Evolutionary conservation across 2,329 filamentous ascomycete genomes (phyloP).

Genomic region (Ceratocystis diversiconidia): DNA sequence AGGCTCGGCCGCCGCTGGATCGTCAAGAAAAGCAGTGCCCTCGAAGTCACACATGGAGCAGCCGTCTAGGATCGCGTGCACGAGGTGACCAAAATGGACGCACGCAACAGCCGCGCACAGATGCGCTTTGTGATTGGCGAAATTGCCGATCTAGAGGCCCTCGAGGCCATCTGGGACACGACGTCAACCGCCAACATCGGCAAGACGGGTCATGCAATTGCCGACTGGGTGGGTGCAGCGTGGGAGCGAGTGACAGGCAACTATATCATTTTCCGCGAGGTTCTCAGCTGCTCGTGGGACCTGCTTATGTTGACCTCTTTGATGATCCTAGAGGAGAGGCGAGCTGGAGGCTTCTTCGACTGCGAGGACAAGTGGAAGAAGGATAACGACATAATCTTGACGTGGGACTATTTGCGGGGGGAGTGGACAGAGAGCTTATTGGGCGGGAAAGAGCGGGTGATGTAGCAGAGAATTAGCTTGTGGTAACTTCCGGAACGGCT

Average conservation of each 20-base stretch:
- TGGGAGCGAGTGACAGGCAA: neutral
- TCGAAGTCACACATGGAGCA: neutral
- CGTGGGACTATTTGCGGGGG: constrained; percentile 1
- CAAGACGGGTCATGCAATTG: constrained; percentile 1
- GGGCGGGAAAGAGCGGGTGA: neutral
- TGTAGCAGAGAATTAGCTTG: too few species aligned
- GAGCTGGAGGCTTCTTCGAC: neutral
- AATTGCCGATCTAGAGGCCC: neutral
- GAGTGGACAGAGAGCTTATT: neutral
- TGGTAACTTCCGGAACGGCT: too few species aligned
- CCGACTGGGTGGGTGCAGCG: constrained; percentile 8
- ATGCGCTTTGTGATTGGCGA: constrained; percentile 6
- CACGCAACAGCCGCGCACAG: neutral
- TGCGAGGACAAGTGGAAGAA: neutral
- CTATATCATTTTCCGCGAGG: neutral
- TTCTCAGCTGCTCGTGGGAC: neutral
- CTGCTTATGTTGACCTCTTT: neutral
- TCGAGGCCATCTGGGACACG: constrained; percentile 6
- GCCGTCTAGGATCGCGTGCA: neutral
- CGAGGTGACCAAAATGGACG: constrained; percentile 11
- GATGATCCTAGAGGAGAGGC: constrained; percentile 3
- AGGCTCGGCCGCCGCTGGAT: constrained; percentile 6
- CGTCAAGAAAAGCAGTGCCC: neutral
- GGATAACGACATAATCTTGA: neutral
- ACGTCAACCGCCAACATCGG: neutral